Evolutionary conservation across 1,284 basidiomycete species (phyloP).

Genomic region (Marasmius fiardii): DNA sequence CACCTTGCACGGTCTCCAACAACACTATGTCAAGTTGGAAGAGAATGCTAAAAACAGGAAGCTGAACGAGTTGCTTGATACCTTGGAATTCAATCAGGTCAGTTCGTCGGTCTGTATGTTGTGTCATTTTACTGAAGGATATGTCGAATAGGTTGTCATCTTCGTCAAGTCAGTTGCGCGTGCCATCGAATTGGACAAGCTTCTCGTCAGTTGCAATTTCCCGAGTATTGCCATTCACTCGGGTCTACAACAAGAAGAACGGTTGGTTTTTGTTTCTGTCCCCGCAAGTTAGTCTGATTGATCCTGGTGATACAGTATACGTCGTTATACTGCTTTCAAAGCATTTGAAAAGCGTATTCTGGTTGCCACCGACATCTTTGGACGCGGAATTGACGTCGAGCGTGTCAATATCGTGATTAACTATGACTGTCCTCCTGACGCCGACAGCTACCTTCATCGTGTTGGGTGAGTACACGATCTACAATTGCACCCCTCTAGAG

Average conservation of each 20-base stretch:
- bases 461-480: conserved; percentile 69
- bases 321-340: conserved; percentile 98
- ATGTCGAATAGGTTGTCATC: conserved; percentile 81
- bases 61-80: conserved; percentile 94
- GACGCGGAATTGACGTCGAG: conserved; percentile 96
- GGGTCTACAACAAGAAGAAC: conserved; percentile 91
- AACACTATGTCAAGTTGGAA: conserved; percentile 97
- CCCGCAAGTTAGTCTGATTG: conserved; percentile 7
- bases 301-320: conserved; percentile 58
- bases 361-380: conserved; percentile 97
- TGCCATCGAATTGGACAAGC: conserved; percentile 94
- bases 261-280: conserved; percentile 51
- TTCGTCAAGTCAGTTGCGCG: conserved; percentile 98
- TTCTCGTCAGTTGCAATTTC: conserved; percentile 97
- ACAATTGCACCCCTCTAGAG: conserved; percentile 4
- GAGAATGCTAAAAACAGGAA: conserved; percentile 97
- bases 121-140: not conserved
- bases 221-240: conserved; percentile 98
- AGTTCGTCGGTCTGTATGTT: conserved; percentile 13
- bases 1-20: conserved; percentile 97
- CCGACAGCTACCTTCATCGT: conserved; percentile 97
- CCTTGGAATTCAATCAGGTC: conserved; percentile 98
- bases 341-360: conserved; percentile 99
- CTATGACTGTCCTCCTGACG: conserved; percentile 95
- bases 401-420: conserved; percentile 97